Base-by-base conservation (phyloP, 208 protist species). In the Trypanosomatidae sp. region DNA sequence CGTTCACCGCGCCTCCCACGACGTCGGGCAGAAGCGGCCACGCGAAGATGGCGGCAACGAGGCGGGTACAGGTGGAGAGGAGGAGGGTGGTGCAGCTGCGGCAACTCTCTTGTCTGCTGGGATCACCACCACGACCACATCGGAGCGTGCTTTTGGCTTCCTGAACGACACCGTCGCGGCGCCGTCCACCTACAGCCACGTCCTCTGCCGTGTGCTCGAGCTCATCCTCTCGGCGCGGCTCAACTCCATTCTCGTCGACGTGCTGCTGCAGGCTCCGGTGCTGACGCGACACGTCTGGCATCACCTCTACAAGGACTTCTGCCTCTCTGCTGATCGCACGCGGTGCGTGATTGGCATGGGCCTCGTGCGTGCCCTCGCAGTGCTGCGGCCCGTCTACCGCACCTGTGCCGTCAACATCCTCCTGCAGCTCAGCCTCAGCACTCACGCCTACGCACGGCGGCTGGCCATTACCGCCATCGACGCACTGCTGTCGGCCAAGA, bases 271-370 rank as follows among this genome's bases (percentile, higher is more conserved):
- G 67, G 86, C 81, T 22, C 91, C 91, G 0, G 77, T 74, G 30
- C 82, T 95, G 13, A 91, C 91, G 3, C 86, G 86, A 4, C 71
- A 84, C 69, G 83, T 86, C n/a, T 95, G 91, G 88, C 56, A 87
- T 62, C 90, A 91, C 80, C 55, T 95, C 33, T 88, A 88, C 71
- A 76, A 75, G 49, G 67, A 85, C 43, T 89, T 92, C 69, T 93
- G 88, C 71, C 85, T 91, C 47, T 90, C 90, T 0, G 52, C 77
- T 1, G 73, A 93, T 41, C 77, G 84, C 62, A 66, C 74, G 44
- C 85, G 88, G 9, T 93, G 86, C 58, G 44, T 88, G 53, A 68
- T 93, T 58, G 91, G 91, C 13, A 79, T 91, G 66, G 72, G 76
- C 66, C 77, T 93, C 46, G 68, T 95, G 25, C 86, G 82, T 15